phyloP scores from a whole-genome alignment of 2,329 filamentous ascomycete species.

The Fusarium hostae region DNA sequence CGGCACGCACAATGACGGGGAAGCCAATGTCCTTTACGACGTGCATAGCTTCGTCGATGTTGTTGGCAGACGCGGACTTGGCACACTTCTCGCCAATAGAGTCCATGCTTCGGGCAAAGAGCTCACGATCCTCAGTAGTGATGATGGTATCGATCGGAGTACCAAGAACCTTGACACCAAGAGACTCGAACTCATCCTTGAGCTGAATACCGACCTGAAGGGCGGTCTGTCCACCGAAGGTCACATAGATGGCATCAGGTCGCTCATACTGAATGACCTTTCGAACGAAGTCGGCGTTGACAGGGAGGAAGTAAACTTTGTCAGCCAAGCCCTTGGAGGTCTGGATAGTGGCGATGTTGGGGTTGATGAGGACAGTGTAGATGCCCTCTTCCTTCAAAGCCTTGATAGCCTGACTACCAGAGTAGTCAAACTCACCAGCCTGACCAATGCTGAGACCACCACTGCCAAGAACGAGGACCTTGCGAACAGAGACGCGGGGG shows the following conservation, averaged over 20 bases:
- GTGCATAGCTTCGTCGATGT: constrained; percentile 85
- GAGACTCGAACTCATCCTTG: constrained; percentile 93
- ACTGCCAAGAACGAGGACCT: constrained; percentile 92
- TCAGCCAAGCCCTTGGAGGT: constrained; percentile 97
- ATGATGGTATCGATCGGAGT: constrained; percentile 98
- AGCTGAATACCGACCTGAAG: constrained; percentile 97
- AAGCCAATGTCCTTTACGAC: constrained; percentile 93
- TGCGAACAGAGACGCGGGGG: constrained; percentile 87
- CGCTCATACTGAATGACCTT: constrained; percentile 96
- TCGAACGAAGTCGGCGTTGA: constrained; percentile 95
- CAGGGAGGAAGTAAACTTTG: constrained; percentile 98
- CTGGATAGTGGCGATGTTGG: constrained; percentile 98
- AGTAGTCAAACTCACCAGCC: constrained; percentile 99
- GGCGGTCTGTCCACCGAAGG: constrained; percentile 97
- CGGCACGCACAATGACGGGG: constrained; percentile 95
- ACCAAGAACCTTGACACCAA: constrained; percentile 93
- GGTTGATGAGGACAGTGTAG: constrained; percentile 98
- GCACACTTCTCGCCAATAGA: constrained; percentile 98
- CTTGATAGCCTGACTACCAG: constrained; percentile 97
- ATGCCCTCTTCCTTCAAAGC: constrained; percentile 97
- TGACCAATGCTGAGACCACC: constrained; percentile 97
- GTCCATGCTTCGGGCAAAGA: constrained; percentile 98
- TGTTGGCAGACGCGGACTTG: constrained; percentile 93
- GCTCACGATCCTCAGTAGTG: constrained; percentile 96
- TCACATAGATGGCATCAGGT: constrained; percentile 96